phyloP scores from a whole-genome alignment of 164 flowering plant genomes.

The Chimonanthus salicifolius region DNA sequence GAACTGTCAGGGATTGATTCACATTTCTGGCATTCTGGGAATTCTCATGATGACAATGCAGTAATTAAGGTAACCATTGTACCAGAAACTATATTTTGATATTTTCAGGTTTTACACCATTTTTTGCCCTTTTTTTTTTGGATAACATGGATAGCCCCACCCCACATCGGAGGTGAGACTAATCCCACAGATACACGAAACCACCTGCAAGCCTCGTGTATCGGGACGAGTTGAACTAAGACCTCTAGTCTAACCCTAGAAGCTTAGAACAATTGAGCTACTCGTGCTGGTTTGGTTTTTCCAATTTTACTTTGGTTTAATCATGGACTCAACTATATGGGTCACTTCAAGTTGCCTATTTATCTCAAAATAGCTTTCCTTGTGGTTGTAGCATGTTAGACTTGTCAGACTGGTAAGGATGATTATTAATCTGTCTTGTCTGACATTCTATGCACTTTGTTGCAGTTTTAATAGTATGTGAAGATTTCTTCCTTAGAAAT shows the following conservation, averaged over 20 bases:
- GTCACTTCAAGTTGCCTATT: too few species aligned
- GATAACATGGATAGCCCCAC: background rate
- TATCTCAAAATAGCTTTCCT: background rate
- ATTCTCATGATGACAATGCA: background rate
- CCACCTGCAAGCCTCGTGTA: too few species aligned
- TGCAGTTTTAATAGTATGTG: too few species aligned
- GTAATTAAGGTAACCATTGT: conserved; percentile 8
- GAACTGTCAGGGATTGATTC: conserved; percentile 3
- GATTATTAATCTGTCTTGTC: too few species aligned
- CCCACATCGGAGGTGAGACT: background rate
- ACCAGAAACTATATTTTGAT: background rate
- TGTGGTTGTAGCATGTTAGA: background rate
- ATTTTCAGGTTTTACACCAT: background rate
- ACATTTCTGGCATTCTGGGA: background rate
- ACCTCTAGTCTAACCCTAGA: background rate
- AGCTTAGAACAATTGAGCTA: too few species aligned
- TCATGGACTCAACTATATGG: too few species aligned
- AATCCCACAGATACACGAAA: background rate
- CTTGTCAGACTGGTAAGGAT: too few species aligned
- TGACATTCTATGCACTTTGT: too few species aligned
- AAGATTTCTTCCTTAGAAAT: too few species aligned
- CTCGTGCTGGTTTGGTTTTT: background rate
- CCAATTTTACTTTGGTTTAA: too few species aligned
- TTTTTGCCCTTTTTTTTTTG: background rate
- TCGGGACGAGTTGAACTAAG: background rate